Evolutionary conservation across 495 filamentous ascomycete species (phyloP).

Genomic region (Rhypophila decipiens): DNA sequence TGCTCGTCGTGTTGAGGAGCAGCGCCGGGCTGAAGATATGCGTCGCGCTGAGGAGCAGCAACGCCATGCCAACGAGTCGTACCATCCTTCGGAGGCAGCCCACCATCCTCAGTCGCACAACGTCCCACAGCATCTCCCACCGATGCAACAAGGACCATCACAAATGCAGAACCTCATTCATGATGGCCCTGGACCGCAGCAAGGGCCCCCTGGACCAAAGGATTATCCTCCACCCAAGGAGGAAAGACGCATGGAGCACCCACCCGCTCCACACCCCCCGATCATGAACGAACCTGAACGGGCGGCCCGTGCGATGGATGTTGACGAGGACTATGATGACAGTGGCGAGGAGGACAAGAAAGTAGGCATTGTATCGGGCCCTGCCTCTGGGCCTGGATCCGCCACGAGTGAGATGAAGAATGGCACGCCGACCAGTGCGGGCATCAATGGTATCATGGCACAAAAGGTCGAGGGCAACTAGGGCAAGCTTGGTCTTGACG

Average conservation of each 20-base stretch:
- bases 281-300: conserved; percentile 62
- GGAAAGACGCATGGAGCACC: conserved; percentile 40
- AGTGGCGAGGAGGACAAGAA: conserved; percentile 83
- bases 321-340: conserved; percentile 92
- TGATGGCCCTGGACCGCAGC: conserved; percentile 38
- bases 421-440: conserved; percentile 35
- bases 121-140: conserved; percentile 61
- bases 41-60: conserved; percentile 55
- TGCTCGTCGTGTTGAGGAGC: conserved; percentile 39
- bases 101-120: conserved; percentile 70
- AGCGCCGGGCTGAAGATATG: conserved; percentile 43
- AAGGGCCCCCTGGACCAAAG: conserved; percentile 53
- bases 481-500: neutral
- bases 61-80: conserved; percentile 64
- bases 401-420: conserved; percentile 40
- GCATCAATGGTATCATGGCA: conserved; percentile 40
- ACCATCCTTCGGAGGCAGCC: conserved; percentile 85
- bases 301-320: conserved; percentile 88
- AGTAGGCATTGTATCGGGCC: conserved; percentile 31
- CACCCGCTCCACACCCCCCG: conserved; percentile 39
- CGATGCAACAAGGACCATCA: conserved; percentile 57
- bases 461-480: conserved; percentile 34
- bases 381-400: conserved; percentile 19
- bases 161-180: conserved; percentile 54
- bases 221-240: conserved; percentile 50